Evolutionary conservation across 306 rosid species (phyloP).

Genomic region (Inga laurina): DNA sequence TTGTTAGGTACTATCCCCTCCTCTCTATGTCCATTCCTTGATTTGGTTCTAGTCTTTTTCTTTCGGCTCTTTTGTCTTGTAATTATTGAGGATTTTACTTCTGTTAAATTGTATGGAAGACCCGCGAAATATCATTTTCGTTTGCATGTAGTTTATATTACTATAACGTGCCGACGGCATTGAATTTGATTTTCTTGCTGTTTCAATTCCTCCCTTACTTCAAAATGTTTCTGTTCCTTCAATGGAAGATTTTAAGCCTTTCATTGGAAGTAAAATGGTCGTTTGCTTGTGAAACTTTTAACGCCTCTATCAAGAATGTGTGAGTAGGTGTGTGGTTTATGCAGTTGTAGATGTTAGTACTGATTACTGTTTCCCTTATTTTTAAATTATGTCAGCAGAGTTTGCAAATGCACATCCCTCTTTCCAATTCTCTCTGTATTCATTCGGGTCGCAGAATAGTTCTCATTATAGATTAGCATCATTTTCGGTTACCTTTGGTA

Average conservation of each 20-base stretch:
- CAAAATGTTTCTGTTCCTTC: not conserved
- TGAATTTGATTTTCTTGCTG: not conserved
- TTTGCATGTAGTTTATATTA: not conserved
- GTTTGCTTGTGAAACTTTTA: not conserved
- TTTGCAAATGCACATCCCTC: slow-evolving; percentile 71
- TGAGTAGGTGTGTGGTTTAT: not conserved
- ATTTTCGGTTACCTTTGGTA: slow-evolving; percentile 37
- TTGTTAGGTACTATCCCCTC: slow-evolving; percentile 50
- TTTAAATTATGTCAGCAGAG: slow-evolving; percentile 49
- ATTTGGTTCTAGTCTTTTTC: not conserved
- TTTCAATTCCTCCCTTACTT: not conserved
- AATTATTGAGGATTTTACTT: not conserved
- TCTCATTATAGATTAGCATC: slow-evolving; percentile 44
- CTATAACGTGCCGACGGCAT: not conserved
- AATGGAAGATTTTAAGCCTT: not conserved
- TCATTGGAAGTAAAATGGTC: not conserved
- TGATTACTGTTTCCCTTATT: not conserved
- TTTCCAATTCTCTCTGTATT: slow-evolving; percentile 47
- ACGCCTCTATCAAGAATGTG: not conserved
- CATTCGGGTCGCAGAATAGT: slow-evolving; percentile 42
- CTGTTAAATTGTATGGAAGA: not conserved
- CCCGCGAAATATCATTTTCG: not conserved
- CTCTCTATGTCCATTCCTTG: not conserved
- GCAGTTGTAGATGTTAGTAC: not conserved
- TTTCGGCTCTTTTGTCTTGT: not conserved